Percentiles rank a stretch among this genome's conserved stretches.
These are phyloP conservation scores for Dioscorea dumetorum DNA, from an alignment of 106 monocot genomes.

Conservation along the genomic window DNA sequence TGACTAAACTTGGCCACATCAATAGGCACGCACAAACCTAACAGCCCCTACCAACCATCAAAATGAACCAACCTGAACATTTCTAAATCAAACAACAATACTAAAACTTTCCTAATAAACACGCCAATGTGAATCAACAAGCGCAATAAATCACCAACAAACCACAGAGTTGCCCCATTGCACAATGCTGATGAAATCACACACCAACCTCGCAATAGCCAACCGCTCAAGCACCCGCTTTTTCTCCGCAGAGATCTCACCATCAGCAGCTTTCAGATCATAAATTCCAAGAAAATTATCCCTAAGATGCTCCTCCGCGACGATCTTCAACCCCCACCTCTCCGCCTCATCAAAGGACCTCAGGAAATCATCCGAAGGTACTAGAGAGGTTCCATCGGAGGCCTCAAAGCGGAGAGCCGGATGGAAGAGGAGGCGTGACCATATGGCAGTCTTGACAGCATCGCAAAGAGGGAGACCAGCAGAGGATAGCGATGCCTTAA, in stretches of 20 bases:
- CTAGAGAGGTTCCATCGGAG: constrained; percentile 13
- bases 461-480: constrained; percentile 17
- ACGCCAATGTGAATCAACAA: neutral
- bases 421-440: constrained; percentile 35
- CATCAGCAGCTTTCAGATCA: constrained; percentile 33
- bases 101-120: neutral
- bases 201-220: constrained; percentile 43
- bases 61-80: no score
- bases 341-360: constrained; percentile 24
- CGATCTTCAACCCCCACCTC: constrained; percentile 24
- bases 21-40: no score
- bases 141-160: no score
- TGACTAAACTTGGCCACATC: no score
- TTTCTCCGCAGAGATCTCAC: constrained; percentile 39
- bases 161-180: no score
- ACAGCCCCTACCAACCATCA: no score
- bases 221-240: constrained; percentile 40
- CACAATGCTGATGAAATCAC: no score
- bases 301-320: constrained; percentile 42
- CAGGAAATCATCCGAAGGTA: constrained; percentile 6
- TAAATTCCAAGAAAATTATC: constrained; percentile 62
- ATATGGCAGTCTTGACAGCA: constrained; percentile 27
- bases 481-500: constrained; percentile 18
- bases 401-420: constrained; percentile 32
- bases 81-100: neutral